These are phyloP conservation scores for Rugosomyces carneus DNA, from an alignment of 1,284 basidiomycete species.

Conservation along the genomic window DNA sequence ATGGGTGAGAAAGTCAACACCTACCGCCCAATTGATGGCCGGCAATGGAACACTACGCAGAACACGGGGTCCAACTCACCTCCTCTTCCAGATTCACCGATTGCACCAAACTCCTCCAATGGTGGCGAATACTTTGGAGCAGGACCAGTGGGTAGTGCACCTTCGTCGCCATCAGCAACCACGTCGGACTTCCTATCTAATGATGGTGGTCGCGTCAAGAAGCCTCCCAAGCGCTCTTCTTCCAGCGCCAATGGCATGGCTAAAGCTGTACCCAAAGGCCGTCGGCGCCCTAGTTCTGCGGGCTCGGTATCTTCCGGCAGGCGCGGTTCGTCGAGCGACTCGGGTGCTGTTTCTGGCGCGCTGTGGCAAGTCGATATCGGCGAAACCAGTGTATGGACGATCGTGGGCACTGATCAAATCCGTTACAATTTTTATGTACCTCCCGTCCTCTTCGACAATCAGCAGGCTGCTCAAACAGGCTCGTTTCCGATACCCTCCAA, in stretches of 20 bases:
- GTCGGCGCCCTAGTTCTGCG: slow-evolving; percentile 68
- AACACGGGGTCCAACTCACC: slow-evolving; percentile 52
- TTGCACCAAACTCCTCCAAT: slow-evolving; percentile 56
- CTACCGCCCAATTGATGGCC: slow-evolving; percentile 77
- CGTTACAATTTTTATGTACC: slow-evolving; percentile 91
- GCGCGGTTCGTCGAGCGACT: slow-evolving; percentile 57
- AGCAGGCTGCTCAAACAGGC: slow-evolving; percentile 55
- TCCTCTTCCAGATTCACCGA: slow-evolving; percentile 58
- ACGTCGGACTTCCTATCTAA: slow-evolving; percentile 63
- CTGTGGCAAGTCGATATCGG: slow-evolving; percentile 85
- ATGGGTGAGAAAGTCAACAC: slow-evolving; percentile 88
- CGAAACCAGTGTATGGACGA: slow-evolving; percentile 90
- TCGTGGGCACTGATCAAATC: slow-evolving; percentile 85
- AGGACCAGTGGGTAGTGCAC: slow-evolving; percentile 49
- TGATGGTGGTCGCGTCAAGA: slow-evolving; percentile 77
- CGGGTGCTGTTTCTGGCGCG: slow-evolving; percentile 67
- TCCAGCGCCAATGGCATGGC: slow-evolving; percentile 63
- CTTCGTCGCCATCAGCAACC: slow-evolving; percentile 55
- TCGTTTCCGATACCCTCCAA: slow-evolving; percentile 74
- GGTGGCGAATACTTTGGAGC: slow-evolving; percentile 61
- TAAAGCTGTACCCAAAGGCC: slow-evolving; percentile 56
- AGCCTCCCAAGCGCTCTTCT: slow-evolving; percentile 57
- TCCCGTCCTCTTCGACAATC: slow-evolving; percentile 74
- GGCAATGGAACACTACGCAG: slow-evolving; percentile 55
- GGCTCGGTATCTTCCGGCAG: slow-evolving; percentile 62